These are phyloP conservation scores for Flaveria sonorensis DNA, from an alignment of 129 eudicot genomes.

Conservation along the genomic window DNA sequence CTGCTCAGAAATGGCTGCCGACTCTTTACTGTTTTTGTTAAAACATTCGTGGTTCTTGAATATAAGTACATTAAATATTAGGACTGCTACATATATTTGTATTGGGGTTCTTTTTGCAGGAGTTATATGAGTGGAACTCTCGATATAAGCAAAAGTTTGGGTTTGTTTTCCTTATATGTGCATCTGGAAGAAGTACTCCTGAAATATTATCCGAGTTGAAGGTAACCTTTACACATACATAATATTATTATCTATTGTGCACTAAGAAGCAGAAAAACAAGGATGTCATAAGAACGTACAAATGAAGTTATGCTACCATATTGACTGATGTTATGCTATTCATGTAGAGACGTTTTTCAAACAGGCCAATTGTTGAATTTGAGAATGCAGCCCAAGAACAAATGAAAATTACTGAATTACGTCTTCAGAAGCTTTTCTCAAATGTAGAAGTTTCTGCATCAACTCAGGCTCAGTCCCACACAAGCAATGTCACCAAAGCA, in stretches of 20 bases:
- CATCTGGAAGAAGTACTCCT: constrained; percentile 85
- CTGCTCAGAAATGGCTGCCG: too few relatives aligned
- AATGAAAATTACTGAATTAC: constrained; percentile 88
- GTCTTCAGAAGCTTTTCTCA: constrained; percentile 75
- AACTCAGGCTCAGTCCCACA: constrained; percentile 28
- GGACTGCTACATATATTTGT: not conserved
- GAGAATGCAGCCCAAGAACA: constrained; percentile 90
- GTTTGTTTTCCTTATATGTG: constrained; percentile 85
- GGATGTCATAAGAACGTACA: not conserved
- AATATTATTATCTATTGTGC: not conserved
- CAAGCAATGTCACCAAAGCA: constrained; percentile 61
- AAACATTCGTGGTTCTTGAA: constrained; percentile 15
- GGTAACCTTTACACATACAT: constrained; percentile 39
- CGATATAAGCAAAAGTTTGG: constrained; percentile 78
- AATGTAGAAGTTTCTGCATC: constrained; percentile 41
- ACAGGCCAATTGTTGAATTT: constrained; percentile 92
- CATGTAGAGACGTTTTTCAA: constrained; percentile 66
- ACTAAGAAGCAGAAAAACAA: not conserved
- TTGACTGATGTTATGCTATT: constrained; percentile 19
- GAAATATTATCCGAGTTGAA: constrained; percentile 86
- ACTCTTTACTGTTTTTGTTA: constrained; percentile 3
- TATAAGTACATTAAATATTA: not conserved
- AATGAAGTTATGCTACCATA: constrained; percentile 1
- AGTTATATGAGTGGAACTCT: constrained; percentile 71
- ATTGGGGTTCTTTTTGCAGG: constrained; percentile 44